Base-by-base conservation (phyloP, 2,329 filamentous ascomycete genomes). In the Rugonectria rugulosa region DNA sequence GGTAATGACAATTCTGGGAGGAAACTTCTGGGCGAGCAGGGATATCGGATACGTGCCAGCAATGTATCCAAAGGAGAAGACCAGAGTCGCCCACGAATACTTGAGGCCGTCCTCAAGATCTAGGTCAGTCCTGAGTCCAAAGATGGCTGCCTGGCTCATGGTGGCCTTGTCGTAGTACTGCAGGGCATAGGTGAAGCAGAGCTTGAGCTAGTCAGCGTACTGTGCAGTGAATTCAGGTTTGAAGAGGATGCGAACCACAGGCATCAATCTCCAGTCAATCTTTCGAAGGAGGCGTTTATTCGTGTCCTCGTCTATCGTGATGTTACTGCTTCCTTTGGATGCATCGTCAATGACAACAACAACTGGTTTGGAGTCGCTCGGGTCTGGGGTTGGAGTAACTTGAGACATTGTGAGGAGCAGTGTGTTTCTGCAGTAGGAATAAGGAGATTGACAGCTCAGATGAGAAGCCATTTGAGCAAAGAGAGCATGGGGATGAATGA, bases 1-100 rank as follows among this genome's bases (percentile, higher is more conserved):
- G 12, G 68, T 66, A 10, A 69, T 62, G 20, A 75, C 71, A 12
- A 65, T 62, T 17, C 68, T 61, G 1, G 66, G 68, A 7, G 68
- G 66, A 14, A 60, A 71, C 9, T 56, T 56, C 48, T 72, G 70
- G 8, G 68, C 64, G 9, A 73, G 51, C 8, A 68, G 67, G 9
- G 69, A 67, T 37, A 70, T 62, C 2, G 71, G 70, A 41, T 71
- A 72, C 12, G 68, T 70, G 3, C 70, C 70, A 6, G 54, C 52
- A 5, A 72, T 65, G 43, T 71, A 71, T 6, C 71, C 70, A 43
- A 72, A 70, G 36, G 72, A 73, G 43, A 73, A 72, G 36, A 72
- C 68, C 45, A 71, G 65, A n/a, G 67, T 68, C 7, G 65, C 65
- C 61, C 68, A 70, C 9, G 68, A 69, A 44, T 70, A 72, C 45